Evolutionary conservation across 2,329 filamentous ascomycete species (phyloP).

Genomic region (Periconia digitata): DNA sequence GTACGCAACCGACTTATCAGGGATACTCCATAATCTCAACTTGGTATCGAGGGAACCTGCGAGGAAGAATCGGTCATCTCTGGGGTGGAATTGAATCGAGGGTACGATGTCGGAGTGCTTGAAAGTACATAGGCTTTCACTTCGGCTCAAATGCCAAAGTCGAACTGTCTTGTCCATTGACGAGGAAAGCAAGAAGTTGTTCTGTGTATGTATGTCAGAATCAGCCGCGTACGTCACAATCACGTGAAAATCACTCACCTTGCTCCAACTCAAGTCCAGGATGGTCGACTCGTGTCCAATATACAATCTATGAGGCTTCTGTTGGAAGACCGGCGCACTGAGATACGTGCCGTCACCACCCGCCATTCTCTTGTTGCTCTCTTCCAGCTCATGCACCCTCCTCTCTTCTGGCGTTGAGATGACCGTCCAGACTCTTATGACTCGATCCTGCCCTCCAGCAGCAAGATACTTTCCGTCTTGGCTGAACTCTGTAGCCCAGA

Average conservation of each 20-base stretch:
- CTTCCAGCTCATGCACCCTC: conserved; percentile 69
- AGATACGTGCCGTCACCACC: conserved; percentile 63
- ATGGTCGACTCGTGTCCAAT: conserved; percentile 82
- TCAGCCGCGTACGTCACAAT: background rate
- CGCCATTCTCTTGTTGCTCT: conserved; percentile 50
- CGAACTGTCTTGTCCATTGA: conserved; percentile 98
- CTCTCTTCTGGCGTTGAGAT: conserved; percentile 82
- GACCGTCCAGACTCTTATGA: conserved; percentile 86
- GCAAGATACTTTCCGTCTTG: conserved; percentile 88
- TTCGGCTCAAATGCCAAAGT: conserved; percentile 84
- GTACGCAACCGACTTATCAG: conserved; percentile 90
- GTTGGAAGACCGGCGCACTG: conserved; percentile 86
- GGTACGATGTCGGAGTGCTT: conserved; percentile 95
- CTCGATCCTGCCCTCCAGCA: conserved; percentile 84
- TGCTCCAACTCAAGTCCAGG: conserved; percentile 94
- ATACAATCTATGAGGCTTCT: conserved; percentile 77
- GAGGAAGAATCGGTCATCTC: conserved; percentile 94
- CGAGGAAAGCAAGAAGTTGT: conserved; percentile 92
- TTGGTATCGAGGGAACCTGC: conserved; percentile 90
- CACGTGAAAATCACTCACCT: conserved; percentile 50
- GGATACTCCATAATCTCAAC: conserved; percentile 91
- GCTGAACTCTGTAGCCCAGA: conserved; percentile 94
- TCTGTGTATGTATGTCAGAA: conserved; percentile 50
- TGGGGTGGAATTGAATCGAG: conserved; percentile 90
- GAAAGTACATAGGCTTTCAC: conserved; percentile 89